phyloP scores from a whole-genome alignment of 495 filamentous ascomycete species.

The Recurvomyces mirabilis region DNA sequence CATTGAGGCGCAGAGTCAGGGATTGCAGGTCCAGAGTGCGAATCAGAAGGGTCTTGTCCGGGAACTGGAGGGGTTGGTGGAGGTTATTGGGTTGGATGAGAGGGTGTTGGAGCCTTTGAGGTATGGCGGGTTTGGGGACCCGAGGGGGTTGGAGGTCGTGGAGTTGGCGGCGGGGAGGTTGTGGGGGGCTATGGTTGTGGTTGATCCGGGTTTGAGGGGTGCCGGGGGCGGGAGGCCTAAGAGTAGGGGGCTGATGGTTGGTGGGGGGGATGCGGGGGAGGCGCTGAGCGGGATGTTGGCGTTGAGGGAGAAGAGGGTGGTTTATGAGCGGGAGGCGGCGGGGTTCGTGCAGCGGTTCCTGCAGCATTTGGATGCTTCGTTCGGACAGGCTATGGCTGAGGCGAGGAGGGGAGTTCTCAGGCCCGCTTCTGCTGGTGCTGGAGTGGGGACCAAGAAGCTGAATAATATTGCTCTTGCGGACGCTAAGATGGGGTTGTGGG shows the following conservation, averaged over 20 bases:
- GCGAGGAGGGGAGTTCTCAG: constrained; percentile 40
- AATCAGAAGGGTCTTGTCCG: constrained; percentile 91
- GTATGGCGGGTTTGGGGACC: constrained; percentile 59
- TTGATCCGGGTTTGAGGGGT: constrained; percentile 60
- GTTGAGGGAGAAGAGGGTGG: constrained; percentile 83
- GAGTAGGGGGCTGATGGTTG: constrained; percentile 47
- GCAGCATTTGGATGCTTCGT: constrained; percentile 69
- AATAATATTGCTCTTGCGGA: constrained; percentile 41
- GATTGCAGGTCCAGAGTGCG: constrained; percentile 89
- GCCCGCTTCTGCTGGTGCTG: constrained; percentile 30
- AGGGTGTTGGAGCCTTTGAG: constrained; percentile 61
- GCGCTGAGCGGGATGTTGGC: constrained; percentile 77
- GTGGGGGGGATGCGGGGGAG: constrained; percentile 44
- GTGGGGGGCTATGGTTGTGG: constrained; percentile 89
- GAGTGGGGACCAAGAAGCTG: no score
- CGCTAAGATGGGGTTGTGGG: constrained; percentile 56
- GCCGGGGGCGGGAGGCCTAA: constrained; percentile 3
- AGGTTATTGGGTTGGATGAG: constrained; percentile 75
- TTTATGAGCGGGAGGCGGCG: constrained; percentile 59
- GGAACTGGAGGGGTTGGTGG: constrained; percentile 69
- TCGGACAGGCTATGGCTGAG: constrained; percentile 60
- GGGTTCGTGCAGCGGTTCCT: constrained; percentile 66
- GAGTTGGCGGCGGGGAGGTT: constrained; percentile 67
- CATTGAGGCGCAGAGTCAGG: constrained; percentile 93
- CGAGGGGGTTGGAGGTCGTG: constrained; percentile 58